Base-by-base conservation (phyloP, 2,329 filamentous ascomycete genomes). In the Delphinella strobiligena region DNA sequence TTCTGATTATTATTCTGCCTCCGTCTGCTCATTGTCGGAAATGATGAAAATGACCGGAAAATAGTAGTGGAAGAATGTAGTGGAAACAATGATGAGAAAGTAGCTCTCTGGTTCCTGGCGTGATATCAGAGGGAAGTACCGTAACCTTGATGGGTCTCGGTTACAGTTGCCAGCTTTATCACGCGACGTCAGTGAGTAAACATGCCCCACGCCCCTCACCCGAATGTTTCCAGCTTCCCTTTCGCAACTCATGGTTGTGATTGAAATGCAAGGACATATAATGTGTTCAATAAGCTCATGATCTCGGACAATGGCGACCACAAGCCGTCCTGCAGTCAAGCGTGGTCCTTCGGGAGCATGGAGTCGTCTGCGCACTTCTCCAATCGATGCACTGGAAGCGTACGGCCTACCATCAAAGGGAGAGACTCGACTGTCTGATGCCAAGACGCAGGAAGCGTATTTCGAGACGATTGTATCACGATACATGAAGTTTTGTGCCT, bases 391-490 rank as follows among this genome's bases (percentile, higher is more conserved):
- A 11, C 67, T 96, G 19, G 83, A 93, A 50, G 73, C 69, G 44
- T 82, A 93, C 49, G 88, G 89, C 2, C 71, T 94, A 48, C 85
- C 85, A 4, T 94, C 87, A 2, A 95, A 94, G 56, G 89, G 89
- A 38, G 89, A 96, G 60, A 82, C 72, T 35, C 80, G 82, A 44
- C 54, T 67, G 16, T 62, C 64, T 42, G 78, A 89, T 51, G 67
- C 72, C 60, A 85, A 83, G 62, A 74, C 74, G 5, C 89, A 96
- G 62, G 82, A 93, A 59, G 69, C 69, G 39, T 95, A 89, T 66
- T 94, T 89, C 61, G 78, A 79, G 55, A 84, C 80, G 55, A 93
- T 95, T 51, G 78, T 88, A 43, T 80, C 89, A 55, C 78, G 86
- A 36, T 95, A 93, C 63, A 81, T 94, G 74, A 76, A 77, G 47